Evolutionary conservation across 192 early-diverging fungal genomes (phyloP).

Genomic region (Podila verticillata): DNA sequence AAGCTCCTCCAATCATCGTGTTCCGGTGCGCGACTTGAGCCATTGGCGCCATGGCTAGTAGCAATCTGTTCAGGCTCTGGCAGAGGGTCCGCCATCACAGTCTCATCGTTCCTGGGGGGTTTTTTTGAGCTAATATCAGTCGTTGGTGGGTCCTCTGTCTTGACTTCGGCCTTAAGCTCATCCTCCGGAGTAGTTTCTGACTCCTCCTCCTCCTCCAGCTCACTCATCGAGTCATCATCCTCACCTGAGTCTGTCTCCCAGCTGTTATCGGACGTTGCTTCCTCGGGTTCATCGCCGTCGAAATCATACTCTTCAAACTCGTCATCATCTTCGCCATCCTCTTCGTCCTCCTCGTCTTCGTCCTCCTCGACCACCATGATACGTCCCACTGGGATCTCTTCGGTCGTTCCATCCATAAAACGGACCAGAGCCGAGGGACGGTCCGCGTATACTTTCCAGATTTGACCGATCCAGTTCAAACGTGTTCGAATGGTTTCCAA

Average conservation of each 20-base stretch:
- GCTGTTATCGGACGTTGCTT: constrained; percentile 40
- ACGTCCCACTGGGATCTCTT: constrained; percentile 30
- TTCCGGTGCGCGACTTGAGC: not conserved
- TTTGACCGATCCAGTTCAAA: constrained; percentile 60
- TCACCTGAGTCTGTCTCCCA: constrained; percentile 58
- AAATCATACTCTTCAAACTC: constrained; percentile 54
- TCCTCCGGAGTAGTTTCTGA: not conserved
- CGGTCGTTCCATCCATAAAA: constrained; percentile 47
- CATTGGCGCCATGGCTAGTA: not conserved
- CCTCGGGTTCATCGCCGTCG: constrained; percentile 29
- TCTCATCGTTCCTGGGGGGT: not conserved
- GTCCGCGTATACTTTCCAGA: constrained; percentile 45
- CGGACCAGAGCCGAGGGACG: constrained; percentile 47
- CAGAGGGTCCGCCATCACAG: constrained; percentile 8
- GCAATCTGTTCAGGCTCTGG: constrained; percentile 17
- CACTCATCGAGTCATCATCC: constrained; percentile 37
- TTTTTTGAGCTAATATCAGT: not conserved
- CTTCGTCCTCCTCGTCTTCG: constrained; percentile 49
- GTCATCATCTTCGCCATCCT: constrained; percentile 30
- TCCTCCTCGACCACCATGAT: constrained; percentile 52
- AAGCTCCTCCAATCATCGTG: constrained; percentile 33
- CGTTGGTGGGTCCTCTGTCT: not conserved
- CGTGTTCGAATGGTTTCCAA: constrained; percentile 40
- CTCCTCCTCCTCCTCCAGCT: constrained; percentile 20
- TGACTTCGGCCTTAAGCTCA: constrained; percentile 12